Evolutionary conservation across 192 early-diverging fungal genomes (phyloP), one percentile per base, ranked within the genome.

Genomic region (Powellomyces hirtus): DNA sequence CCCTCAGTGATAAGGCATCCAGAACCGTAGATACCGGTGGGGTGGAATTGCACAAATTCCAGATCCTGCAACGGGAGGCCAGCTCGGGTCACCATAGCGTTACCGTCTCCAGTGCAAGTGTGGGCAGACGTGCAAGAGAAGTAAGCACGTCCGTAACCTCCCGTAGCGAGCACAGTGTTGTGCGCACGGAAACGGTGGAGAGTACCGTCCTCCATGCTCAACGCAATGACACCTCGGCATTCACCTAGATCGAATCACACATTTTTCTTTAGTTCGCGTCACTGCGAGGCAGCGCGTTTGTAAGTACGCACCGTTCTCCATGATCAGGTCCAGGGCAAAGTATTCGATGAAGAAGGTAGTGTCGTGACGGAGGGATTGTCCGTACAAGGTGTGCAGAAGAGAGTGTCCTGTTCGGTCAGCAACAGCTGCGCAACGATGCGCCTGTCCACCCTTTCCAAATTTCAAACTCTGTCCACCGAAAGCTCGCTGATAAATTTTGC

Each of bases 11-110:
- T 97, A 66, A 97, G 80, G 74, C 95, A 97, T 20, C 97, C 97
- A 58, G 95, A 92, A 62, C 95, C 95, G 79, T 98, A 98, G 77
- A 98, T 96, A 75, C 97, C 97, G 42, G 95, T 97, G 53, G 97
- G 97, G 77, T 98, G 97, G 89, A 98, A 98, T 81, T 98, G 97
- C 31, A 98, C 94, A 75, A 97, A 97, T 81, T 98, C 97, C 59
- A 98, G 80, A 79, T 98, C 97, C 84, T 98, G 97, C 61, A 95
- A 88, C 20, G 97, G 97, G 44, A 98, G 83, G 40, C 94, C 94
- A 14, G 95, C 94, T 70, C 97, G 91, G 57, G 94, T 89, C 42
- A 95, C 95, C 97, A 98, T 98, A 50, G 97, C 97, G 81, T 96
- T 97, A 69, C 97, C 97, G 74, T 98, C 97, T 76, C 97, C 97